A percentile compares a stretch with the other conserved stretches of the same genome.
Conservation (phyloP, 805 yeast species). For the Myxozyma neglecta region DNA sequence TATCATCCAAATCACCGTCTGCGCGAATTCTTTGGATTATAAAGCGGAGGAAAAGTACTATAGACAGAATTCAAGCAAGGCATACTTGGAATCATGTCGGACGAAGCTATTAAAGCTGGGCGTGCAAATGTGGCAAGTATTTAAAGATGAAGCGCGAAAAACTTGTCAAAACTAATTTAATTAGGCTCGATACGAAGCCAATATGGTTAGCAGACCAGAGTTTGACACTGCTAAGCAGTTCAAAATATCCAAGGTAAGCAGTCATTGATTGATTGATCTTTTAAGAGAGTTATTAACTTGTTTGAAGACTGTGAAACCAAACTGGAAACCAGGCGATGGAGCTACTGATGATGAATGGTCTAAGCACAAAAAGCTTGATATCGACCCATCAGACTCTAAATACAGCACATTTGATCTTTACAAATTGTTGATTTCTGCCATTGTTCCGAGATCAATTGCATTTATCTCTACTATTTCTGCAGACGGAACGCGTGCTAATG, state of each 20-base stretch:
- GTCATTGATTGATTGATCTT: not conserved
- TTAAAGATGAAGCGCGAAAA: not conserved
- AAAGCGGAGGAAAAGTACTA: too few relatives aligned
- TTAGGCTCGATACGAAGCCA: slow-evolving; percentile 35
- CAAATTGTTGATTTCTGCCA: slow-evolving; percentile 51
- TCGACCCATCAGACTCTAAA: slow-evolving; percentile 51
- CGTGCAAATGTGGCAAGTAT: slow-evolving; percentile 2
- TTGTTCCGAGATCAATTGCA: slow-evolving; percentile 63
- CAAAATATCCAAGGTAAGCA: slow-evolving; percentile 5
- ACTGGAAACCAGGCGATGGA: slow-evolving; percentile 53
- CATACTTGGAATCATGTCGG: not conserved
- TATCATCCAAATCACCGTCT: not conserved
- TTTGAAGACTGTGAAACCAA: slow-evolving; percentile 35
- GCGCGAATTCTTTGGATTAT: too few relatives aligned
- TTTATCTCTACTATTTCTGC: slow-evolving; percentile 51
- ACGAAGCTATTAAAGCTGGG: not conserved
- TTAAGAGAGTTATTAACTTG: not conserved
- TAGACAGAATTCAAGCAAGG: too few relatives aligned
- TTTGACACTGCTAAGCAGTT: slow-evolving; percentile 25
- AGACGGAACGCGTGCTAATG: slow-evolving; percentile 47
- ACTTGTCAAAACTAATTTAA: not conserved
- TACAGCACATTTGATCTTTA: slow-evolving; percentile 51
- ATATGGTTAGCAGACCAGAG: slow-evolving; percentile 33
- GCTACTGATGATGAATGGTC: slow-evolving; percentile 50
- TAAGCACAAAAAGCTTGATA: slow-evolving; percentile 46